phyloP scores from a whole-genome alignment of 2,329 filamentous ascomycete genomes.

The Colletotrichum ledebouriae region DNA sequence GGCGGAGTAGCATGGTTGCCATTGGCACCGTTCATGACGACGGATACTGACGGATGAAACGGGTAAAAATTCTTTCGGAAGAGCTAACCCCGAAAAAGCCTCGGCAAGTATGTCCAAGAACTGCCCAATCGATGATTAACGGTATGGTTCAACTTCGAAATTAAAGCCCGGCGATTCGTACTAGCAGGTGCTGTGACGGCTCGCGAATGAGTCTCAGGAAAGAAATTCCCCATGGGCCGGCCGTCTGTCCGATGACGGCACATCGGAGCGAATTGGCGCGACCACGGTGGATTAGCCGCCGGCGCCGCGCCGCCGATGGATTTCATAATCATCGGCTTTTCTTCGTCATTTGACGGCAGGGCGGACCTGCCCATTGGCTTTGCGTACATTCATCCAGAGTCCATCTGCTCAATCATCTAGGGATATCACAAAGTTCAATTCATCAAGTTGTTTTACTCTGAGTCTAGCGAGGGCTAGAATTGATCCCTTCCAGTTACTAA shows the following conservation, averaged over 20 bases:
- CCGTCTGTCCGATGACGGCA: slow-evolving; percentile 32
- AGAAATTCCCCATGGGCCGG: slow-evolving; percentile 31
- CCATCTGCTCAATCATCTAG: too few relatives aligned
- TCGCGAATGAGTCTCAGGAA: not conserved
- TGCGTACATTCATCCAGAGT: too few relatives aligned
- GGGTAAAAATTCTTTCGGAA: slow-evolving; percentile 22
- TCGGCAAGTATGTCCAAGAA: not conserved
- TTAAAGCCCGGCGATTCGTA: not conserved
- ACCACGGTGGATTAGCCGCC: slow-evolving; percentile 25
- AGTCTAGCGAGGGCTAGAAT: not conserved
- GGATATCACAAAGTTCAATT: too few relatives aligned
- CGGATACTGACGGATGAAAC: slow-evolving; percentile 1
- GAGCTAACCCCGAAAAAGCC: not conserved
- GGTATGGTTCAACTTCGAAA: not conserved
- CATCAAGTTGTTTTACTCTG: not conserved
- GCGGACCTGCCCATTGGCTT: not conserved
- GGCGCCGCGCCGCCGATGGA: slow-evolving; percentile 20
- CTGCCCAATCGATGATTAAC: not conserved
- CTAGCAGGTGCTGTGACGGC: not conserved
- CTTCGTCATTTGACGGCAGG: slow-evolving; percentile 17
- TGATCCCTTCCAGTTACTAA: not conserved
- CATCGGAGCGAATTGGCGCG: slow-evolving; percentile 34
- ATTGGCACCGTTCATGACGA: slow-evolving; percentile 39
- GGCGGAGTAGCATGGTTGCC: slow-evolving; percentile 27
- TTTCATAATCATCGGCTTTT: slow-evolving; percentile 28